Percentiles rank a stretch among this genome's conserved stretches.
These are phyloP conservation scores for Metahyphopichia silvanorum DNA, from an alignment of 805 yeast genomes.

Conservation along the genomic window DNA sequence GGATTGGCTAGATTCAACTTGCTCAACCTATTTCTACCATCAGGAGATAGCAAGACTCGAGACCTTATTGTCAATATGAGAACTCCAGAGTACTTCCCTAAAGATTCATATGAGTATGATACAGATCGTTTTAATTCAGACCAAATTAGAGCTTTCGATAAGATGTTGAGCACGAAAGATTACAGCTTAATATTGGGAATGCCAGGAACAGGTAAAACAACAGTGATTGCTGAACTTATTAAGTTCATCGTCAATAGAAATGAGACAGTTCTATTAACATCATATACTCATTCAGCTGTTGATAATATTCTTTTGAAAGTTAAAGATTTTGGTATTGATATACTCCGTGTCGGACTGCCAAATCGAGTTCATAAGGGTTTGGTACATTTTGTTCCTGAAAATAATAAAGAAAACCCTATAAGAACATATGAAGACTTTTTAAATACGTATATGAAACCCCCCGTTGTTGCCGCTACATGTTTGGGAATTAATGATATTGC, in stretches of 20 bases:
- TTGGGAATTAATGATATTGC: slow-evolving; percentile 67
- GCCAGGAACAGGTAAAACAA: slow-evolving; percentile 86
- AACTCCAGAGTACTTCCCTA: slow-evolving; percentile 42
- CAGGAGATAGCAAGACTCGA: slow-evolving; percentile 45
- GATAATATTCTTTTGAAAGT: slow-evolving; percentile 85
- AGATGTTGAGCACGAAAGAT: slow-evolving; percentile 63
- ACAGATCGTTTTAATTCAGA: slow-evolving; percentile 55
- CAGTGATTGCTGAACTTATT: slow-evolving; percentile 78
- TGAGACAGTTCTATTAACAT: slow-evolving; percentile 71
- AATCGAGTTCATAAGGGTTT: slow-evolving; percentile 60
- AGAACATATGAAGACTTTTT: slow-evolving; percentile 44
- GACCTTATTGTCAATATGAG: slow-evolving; percentile 52
- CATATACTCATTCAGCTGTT: slow-evolving; percentile 94
- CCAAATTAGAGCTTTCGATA: slow-evolving; percentile 66
- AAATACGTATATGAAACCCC: slow-evolving; percentile 49
- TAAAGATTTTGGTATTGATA: slow-evolving; percentile 26
- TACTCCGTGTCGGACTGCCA: slow-evolving; percentile 65
- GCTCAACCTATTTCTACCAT: slow-evolving; percentile 57
- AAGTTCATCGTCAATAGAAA: slow-evolving; percentile 54
- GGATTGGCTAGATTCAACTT: slow-evolving; percentile 75
- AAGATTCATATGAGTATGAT: slow-evolving; percentile 12
- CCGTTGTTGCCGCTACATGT: slow-evolving; percentile 87
- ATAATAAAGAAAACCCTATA: slow-evolving; percentile 26
- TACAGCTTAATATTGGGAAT: slow-evolving; percentile 85
- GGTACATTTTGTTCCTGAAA: slow-evolving; percentile 47